A percentile compares a stretch with the other conserved stretches of the same genome.
Evolutionary conservation across 2,329 filamentous ascomycete species (phyloP).

Genomic region (Hypoxylon sp.): DNA sequence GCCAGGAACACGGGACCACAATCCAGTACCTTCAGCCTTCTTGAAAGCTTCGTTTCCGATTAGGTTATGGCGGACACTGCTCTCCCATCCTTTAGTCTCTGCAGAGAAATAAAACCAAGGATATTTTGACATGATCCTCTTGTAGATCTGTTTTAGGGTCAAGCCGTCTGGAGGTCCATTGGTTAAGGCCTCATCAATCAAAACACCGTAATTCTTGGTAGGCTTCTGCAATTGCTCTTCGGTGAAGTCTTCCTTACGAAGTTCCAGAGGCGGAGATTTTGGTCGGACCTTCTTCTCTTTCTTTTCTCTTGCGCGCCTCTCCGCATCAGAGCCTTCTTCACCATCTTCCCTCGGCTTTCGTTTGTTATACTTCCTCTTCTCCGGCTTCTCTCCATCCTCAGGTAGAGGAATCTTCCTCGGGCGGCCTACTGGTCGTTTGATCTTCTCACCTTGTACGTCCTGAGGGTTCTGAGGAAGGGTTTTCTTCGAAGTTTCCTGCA

Average conservation of each 20-base stretch:
- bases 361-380: constrained; percentile 77
- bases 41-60: constrained; percentile 73
- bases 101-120: constrained; percentile 72
- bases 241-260: constrained; percentile 68
- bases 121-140: constrained; percentile 69
- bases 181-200: constrained; percentile 71
- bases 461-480: constrained; percentile 62
- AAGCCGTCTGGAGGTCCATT: constrained; percentile 67
- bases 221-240: constrained; percentile 71
- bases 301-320: constrained; percentile 68
- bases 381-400: constrained; percentile 68
- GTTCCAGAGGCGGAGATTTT: constrained; percentile 71
- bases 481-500: constrained; percentile 66
- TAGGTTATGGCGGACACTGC: constrained; percentile 73
- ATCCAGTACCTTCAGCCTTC: constrained; percentile 68
- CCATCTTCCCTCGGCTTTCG: constrained; percentile 70
- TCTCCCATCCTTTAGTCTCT: constrained; percentile 75
- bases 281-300: constrained; percentile 70
- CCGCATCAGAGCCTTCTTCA: constrained; percentile 68
- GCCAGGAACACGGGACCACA: constrained; percentile 70
- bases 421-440: constrained; percentile 75
- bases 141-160: constrained; percentile 73
- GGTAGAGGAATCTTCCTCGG: constrained; percentile 73
- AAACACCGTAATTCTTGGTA: constrained; percentile 71
- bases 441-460: constrained; percentile 57